Evolutionary conservation across 345 rosid genomes (phyloP), one percentile per base, ranked within the genome.

Genomic region (Aegle marmelos): DNA sequence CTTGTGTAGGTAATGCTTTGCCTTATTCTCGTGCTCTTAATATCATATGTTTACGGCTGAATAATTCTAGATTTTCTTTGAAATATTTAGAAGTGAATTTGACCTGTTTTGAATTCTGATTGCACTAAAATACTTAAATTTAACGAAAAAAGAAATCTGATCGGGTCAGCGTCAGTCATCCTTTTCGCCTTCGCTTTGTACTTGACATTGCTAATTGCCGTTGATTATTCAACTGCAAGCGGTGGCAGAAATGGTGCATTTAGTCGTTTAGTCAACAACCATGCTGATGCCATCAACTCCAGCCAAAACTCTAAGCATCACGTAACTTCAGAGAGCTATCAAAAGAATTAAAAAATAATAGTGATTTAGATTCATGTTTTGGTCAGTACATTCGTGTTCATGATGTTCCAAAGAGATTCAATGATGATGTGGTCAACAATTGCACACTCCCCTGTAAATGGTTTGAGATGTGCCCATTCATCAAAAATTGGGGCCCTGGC

Each of bases 331-430:
- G 50, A 4, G 50, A 45, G 17, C 17, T 45, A 13, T 45, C 50
- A 45, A 13, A 45, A 11, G 50, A 45, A 45, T n/a, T n/a, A 45
- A 13, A 13, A 13, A 11, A 72, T 45, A 16, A 27, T 0, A 39
- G 62, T 17, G 25, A 9, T 4, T 73, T 37, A 31, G 83, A 88
- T 65, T 33, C 82, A 0, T 91, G 92, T 48, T 58, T 69, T 0
- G 91, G 90, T 14, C 78, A 71, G 17, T 91, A 87, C 69, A 61
- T 91, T 34, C 89, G 87, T 11, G 82, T 86, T 57, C 87, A 88
- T 27, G 61, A 82, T 11, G 80, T 91, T 53, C 92, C 93, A 0
- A 77, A 79, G 22, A 59, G 85, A 33, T 91, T 91, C 78, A 91
- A 90, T 48, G 34, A 59, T 21, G 88, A 84, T 9, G 56, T 91